Conservation (phyloP, 441 rosid genomes). For the Populus hybrid region DNA sequence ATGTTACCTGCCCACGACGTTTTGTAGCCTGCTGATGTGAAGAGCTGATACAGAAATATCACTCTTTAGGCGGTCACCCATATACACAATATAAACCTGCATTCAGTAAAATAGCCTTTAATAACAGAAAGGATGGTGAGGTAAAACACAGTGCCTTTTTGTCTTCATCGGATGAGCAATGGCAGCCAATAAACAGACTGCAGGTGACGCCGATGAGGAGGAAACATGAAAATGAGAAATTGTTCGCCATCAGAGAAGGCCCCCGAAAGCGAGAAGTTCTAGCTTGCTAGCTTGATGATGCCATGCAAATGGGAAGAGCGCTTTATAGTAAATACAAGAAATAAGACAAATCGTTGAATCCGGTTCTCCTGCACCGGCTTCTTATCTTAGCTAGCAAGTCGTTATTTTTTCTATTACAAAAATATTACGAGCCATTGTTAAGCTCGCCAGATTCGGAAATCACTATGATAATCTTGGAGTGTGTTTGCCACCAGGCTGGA, state of each 20-base stretch:
- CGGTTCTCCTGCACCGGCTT: too few relatives aligned
- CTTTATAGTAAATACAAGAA: too few relatives aligned
- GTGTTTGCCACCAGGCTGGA: too few relatives aligned
- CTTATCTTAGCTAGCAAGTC: too few relatives aligned
- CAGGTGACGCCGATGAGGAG: background rate
- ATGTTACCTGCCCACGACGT: slow-evolving; percentile 38
- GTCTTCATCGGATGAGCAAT: slow-evolving; percentile 1
- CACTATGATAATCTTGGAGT: too few relatives aligned
- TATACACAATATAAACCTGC: slow-evolving; percentile 41
- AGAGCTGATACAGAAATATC: slow-evolving; percentile 20
- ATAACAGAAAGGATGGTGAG: background rate
- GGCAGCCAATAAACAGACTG: background rate
- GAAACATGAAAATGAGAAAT: background rate
- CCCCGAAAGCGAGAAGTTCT: background rate
- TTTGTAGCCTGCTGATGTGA: slow-evolving; percentile 34
- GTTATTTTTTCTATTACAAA: too few relatives aligned
- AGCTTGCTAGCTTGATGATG: background rate
- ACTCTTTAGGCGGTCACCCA: slow-evolving; percentile 36
- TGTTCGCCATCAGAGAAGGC: background rate
- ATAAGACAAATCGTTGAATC: too few relatives aligned
- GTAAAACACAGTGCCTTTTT: background rate
- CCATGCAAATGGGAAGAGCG: too few relatives aligned
- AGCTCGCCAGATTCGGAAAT: too few relatives aligned
- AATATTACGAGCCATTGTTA: too few relatives aligned
- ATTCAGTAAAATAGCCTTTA: background rate